Base-by-base conservation (phyloP, 108 stramenopile species). In the Nannochloropsis granulata region DNA sequence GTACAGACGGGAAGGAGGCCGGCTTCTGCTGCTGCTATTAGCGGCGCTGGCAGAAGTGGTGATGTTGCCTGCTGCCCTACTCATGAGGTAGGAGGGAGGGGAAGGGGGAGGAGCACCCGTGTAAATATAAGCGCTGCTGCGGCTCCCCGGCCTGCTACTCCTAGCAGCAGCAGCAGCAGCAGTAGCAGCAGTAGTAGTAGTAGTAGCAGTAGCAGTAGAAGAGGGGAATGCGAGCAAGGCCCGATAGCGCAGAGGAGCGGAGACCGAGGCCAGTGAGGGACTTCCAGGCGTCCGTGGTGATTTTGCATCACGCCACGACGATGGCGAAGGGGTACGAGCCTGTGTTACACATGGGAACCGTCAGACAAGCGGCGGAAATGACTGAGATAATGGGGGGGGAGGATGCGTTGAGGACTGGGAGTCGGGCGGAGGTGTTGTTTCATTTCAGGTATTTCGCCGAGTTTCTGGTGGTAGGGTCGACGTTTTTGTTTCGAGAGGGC, bases 281-380 rank as follows among this genome's bases (percentile, higher is more conserved):
- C 44, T 92, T 92, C 43, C 88, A 91, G 44, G 92, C 92, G 21
- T 89, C 89, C 42, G 90, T 92, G 56, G 84, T 91, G 2, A 89
- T 92, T 43, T 78, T 92, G 43, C 92, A 92, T 83, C 92, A 92
- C 90, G 88, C 90, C 45, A 92, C 92, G 12, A 92, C 92, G 12
- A 87, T 92, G 25, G 80, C 71, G 24, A 43, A 26, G 8, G 92
- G 92, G 12, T 92, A 92, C 85, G 89, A 92, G 81, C 92, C 92
- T 13, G 89, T 92, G 44, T 89, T 92, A 25, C 92, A 92, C 89
- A 45, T 84, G 45, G 92, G 92, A 12, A 90, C 89, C 23, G 86
- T 91, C 0, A 45, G 90, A 2, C 91, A 92, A 71, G 87, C 90
- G 16, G 90, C 90, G 46, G 82, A 86, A n/a, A 91, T 90, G 44